phyloP scores from a whole-genome alignment of 1,139 yeast species.

The Pichia sp. region DNA sequence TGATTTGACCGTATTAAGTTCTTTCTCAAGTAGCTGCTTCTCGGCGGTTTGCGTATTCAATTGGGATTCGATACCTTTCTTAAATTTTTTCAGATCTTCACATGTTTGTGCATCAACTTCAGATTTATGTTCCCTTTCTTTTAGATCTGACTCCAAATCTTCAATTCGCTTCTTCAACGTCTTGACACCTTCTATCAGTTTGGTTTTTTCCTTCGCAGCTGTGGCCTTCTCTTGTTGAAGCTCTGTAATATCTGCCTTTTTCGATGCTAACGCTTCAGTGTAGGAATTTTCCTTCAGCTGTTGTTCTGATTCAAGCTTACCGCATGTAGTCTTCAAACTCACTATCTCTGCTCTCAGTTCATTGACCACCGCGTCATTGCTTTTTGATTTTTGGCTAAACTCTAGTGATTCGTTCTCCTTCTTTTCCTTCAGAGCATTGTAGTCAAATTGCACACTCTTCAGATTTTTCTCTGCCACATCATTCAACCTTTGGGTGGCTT shows the following conservation, averaged over 20 bases:
- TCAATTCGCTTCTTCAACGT: too few species aligned
- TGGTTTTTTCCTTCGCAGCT: not conserved
- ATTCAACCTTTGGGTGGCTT: conserved; percentile 2
- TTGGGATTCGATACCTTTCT: too few species aligned
- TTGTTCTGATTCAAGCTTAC: not conserved
- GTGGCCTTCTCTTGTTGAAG: not conserved
- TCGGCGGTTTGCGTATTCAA: too few species aligned
- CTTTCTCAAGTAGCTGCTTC: too few species aligned
- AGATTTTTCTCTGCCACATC: not conserved
- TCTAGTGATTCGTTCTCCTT: not conserved
- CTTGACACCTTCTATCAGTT: too few species aligned
- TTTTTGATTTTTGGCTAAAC: not conserved
- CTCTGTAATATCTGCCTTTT: not conserved
- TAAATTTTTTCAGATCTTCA: too few species aligned
- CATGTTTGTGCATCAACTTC: too few species aligned
- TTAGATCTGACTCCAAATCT: too few species aligned
- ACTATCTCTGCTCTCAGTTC: conserved; percentile 1
- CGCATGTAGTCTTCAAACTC: not conserved
- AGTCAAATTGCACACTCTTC: not conserved
- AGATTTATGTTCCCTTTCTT: too few species aligned
- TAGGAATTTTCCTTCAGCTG: too few species aligned
- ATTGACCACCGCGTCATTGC: not conserved
- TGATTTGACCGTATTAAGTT: too few species aligned
- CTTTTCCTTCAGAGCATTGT: not conserved
- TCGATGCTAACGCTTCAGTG: not conserved